Conservation (phyloP, 768 basidiomycete genomes). For the Xerocomellus dryophilus region DNA sequence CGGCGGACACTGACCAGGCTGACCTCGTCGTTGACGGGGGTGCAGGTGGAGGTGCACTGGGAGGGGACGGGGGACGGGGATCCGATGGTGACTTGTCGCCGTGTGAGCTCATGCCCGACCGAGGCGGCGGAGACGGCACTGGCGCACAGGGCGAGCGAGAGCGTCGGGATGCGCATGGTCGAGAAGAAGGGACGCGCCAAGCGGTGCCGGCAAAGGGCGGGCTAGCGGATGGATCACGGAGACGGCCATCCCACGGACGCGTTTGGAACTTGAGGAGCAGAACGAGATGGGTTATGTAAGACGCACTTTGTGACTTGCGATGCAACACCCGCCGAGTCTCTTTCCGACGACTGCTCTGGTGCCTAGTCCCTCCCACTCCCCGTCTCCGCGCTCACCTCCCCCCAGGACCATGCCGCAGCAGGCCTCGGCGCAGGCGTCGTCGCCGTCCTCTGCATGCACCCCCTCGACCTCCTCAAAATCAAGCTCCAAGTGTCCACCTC, state of each 20-base stretch:
- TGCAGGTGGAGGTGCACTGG: constrained; percentile 23
- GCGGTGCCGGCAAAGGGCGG: background rate
- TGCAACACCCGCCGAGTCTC: constrained; percentile 39
- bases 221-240: too few species aligned
- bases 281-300: too few species aligned
- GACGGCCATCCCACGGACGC: too few species aligned
- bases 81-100: constrained; percentile 19
- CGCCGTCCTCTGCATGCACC: constrained; percentile 95
- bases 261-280: too few species aligned
- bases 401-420: constrained; percentile 90
- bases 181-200: constrained; percentile 1
- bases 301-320: constrained; percentile 10
- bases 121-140: constrained; percentile 5
- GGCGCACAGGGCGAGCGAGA: too few species aligned
- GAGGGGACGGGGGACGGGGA: constrained; percentile 18
- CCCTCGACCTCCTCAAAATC: constrained; percentile 92
- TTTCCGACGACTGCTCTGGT: constrained; percentile 40
- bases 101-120: background rate
- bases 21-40: constrained; percentile 24
- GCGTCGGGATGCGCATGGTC: constrained; percentile 14
- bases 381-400: background rate
- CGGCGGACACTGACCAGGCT: constrained; percentile 17
- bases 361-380: background rate
- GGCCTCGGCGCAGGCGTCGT: constrained; percentile 91
- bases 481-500: constrained; percentile 85